Evolutionary conservation across 805 yeast genomes (phyloP), one percentile per base, ranked within the genome.

Genomic region (Starmera caribaea): DNA sequence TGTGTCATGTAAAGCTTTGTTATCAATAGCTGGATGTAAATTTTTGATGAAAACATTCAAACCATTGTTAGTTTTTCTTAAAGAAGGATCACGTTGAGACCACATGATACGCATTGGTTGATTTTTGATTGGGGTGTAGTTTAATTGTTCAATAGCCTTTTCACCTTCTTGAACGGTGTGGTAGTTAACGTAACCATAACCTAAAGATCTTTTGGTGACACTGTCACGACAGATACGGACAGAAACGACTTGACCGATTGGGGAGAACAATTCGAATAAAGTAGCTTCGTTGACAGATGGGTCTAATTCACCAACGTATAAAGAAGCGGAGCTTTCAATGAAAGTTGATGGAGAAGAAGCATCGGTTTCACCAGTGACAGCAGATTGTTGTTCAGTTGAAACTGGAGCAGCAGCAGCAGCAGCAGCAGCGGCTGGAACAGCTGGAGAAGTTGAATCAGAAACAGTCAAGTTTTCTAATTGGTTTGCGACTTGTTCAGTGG

Each of bases 151-250:
- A 63, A 92, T 73, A 47, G 98, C 98, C 60, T 75, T 80, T 70
- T 81, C 88, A 61, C 96, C 97, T 60, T 92, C 97, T 48, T 74
- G 84, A 52, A 74, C 68, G 65, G 81, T 78, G 71, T 81, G 88
- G 81, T 72, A 92, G 82, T 92, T 92, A 58, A 92, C 96, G 71
- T 92, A 92, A 57, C 96, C 98, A 67, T 92, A 92, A 61, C 98
- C 97, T 54, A 92, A 79, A 46, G 97, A 90, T 61, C 87, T 88
- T 73, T 90, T 86, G 64, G 97, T 80, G 55, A 92, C 82, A 53
- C 97, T 95, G 62, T 92, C 97, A 71, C 98, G 90, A 74, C 98
- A 92, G 49, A 92, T 96, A 73, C 97, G 89, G 65, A 92, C 89
- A 47, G 96, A 86, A 28, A 96, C 77, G 45, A 92, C 97, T 58